Evolutionary conservation across 805 yeast genomes (phyloP).

Genomic region (Teunomyces aglyptinius): DNA sequence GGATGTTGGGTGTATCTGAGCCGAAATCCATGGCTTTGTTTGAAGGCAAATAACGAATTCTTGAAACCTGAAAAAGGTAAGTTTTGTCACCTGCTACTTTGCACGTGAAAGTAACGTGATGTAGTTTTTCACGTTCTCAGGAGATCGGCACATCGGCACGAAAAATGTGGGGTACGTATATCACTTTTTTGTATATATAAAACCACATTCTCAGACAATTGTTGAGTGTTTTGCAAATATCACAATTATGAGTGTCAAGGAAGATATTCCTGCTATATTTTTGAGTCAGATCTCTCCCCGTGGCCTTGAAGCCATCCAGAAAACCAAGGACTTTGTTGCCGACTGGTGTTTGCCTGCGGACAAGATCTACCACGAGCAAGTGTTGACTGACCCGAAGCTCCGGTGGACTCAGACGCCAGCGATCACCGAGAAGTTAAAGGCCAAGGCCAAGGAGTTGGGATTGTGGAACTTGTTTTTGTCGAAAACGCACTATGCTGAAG

Average conservation of each 20-base stretch:
- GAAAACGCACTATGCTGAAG: constrained; percentile 41
- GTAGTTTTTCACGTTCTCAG: background rate
- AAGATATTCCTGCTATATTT: constrained; percentile 43
- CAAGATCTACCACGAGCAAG: constrained; percentile 39
- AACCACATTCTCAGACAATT: background rate
- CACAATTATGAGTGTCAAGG: constrained; percentile 16
- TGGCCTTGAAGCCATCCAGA: constrained; percentile 39
- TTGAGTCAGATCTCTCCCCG: constrained; percentile 33
- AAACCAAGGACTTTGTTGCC: constrained; percentile 50
- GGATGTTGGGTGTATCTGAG: constrained; percentile 59
- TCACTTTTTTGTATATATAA: background rate
- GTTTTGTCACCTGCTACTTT: background rate
- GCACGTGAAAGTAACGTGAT: background rate
- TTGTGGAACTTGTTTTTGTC: constrained; percentile 62
- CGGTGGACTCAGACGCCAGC: constrained; percentile 51
- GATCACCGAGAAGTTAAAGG: constrained; percentile 50
- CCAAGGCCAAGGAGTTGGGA: constrained; percentile 50
- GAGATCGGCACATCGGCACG: constrained; percentile 1
- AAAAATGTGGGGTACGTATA: background rate
- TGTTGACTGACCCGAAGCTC: constrained; percentile 34
- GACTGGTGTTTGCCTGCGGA: constrained; percentile 59
- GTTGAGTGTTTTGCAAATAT: background rate
- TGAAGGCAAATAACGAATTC: background rate
- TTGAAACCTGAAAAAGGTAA: no score
- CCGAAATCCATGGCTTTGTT: constrained; percentile 25